Evolutionary conservation across 179 eudicot genomes (phyloP), one percentile per base, ranked within the genome.

Genomic region (Silene noctiflora): DNA sequence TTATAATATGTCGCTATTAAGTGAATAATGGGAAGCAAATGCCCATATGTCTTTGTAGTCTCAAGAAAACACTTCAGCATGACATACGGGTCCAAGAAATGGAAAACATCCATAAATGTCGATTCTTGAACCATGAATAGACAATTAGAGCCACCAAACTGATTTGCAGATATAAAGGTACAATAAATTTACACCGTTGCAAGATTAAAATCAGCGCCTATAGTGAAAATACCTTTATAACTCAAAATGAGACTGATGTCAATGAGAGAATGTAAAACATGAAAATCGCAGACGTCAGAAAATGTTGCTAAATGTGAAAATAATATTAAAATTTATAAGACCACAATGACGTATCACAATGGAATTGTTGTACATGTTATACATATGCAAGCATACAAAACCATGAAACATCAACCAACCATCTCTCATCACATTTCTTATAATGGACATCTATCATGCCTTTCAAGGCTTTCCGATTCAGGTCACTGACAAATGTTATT

Each of bases 31-130:
- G 51, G 42, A 33, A 67, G 29, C 29, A 68, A 68, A 44, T 16
- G 17, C 56, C 56, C 53, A 39, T 51, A 68, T 42, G 58, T 51
- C 11, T 58, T 33, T 60, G 31, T n/a, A 3, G 55, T 29, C 12
- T 11, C 67, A 59, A 46, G 6, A 44, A 44, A 74, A 31, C 27
- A 61, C 59, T 46, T 22, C 61, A 74, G 70, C 60, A 61, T 29
- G 21, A 46, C 24, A 46, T 33, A 73, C 19, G 29, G 19, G 19
- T 39, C 12, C 22, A 31, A n/a, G 35, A 67, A 33, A 20, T 31
- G 46, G 46, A 17, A 10, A 22, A 22, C 67, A 19, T 65, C 69
- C 24, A 12, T 33, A 67, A 67, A 33, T 11, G 58, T 16, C 11
- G 6, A 51, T 51, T 13, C 58, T 51, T 51, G 58, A 51, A 51